Base-by-base conservation (phyloP, 2,329 filamentous ascomycete genomes). In the Arthroderma sp. region DNA sequence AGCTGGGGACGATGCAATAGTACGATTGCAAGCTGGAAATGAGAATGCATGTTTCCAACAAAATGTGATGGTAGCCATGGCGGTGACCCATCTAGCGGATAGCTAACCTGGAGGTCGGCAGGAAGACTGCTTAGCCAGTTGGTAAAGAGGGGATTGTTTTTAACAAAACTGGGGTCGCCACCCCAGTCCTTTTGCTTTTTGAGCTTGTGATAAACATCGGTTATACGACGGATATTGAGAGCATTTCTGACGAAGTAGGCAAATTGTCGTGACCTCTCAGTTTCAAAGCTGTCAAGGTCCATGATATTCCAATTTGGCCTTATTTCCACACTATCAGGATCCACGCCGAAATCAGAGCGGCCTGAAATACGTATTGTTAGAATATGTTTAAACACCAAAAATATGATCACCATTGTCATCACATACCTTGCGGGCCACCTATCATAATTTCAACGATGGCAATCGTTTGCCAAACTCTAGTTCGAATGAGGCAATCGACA, bases 361-460 rank as follows among this genome's bases (percentile, higher is more conserved):
- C 85, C 82, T 86, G 41, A 10, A 10, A 28, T 8, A 10, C 36
- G 5, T 22, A 22, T 22, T 22, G 36, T 48, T 32, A 48, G 39
- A 4, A 15, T 43, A 4, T 10, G 5, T 4, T 10, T 31, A 2
- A 38, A 37, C 10, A 15, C 29, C 29, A 29, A 8, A 10, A 3
- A 4, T 28, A 8, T 42, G 36, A 38, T 7, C 6, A 27, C 6
- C 8, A 28, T n/a, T n/a, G 27, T 10, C 8, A 37, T 29, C 28
- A 57, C 62, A 49, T 68, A 86, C 88, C 89, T 78, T 96, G 88
- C 3, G 89, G 86, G 15, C 83, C 87, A 45, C 89, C 89, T 54
- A 95, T 81, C 84, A 96, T 94, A 36, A 88, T 74, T 64, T 96
- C 89, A 50, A 86, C 82, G 22, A 86, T 71, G 58, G 94, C 83